Conservation (phyloP, 2,329 filamentous ascomycete genomes). For the Pseudogymnoascus sp. region DNA sequence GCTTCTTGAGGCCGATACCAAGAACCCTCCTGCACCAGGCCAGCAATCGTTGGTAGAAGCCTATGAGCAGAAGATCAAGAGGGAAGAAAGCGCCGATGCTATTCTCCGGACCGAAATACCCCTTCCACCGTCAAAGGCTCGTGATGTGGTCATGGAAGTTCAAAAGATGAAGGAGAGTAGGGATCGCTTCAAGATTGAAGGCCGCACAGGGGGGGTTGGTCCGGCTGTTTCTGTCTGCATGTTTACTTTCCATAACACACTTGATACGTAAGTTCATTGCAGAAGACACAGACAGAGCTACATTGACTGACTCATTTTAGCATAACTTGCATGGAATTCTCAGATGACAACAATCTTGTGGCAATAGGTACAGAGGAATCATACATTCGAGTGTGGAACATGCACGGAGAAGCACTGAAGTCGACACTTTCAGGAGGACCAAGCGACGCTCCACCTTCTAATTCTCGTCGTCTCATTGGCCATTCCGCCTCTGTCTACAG, state of each 20-base stretch:
- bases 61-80: constrained; percentile 81
- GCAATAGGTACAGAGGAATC: constrained; percentile 88
- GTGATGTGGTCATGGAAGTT: constrained; percentile 90
- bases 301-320: constrained; percentile 38
- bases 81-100: constrained; percentile 79
- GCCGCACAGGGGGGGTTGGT: constrained; percentile 74
- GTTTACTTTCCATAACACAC: constrained; percentile 97
- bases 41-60: constrained; percentile 73
- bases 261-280: constrained; percentile 64
- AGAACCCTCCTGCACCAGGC: constrained; percentile 63
- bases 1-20: constrained; percentile 76
- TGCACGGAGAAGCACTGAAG: constrained; percentile 75
- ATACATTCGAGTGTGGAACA: constrained; percentile 89
- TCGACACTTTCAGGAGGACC: constrained; percentile 56
- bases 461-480: constrained; percentile 71
- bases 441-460: constrained; percentile 58
- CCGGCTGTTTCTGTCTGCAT: constrained; percentile 84
- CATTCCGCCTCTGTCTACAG: constrained; percentile 86
- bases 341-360: constrained; percentile 78
- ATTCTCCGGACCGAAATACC: constrained; percentile 74
- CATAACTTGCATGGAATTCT: constrained; percentile 91
- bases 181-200: constrained; percentile 83
- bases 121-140: constrained; percentile 76
- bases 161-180: constrained; percentile 89
- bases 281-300: neutral